Base-by-base conservation (phyloP, 345 rosid genomes). In the Boechera divaricarpa region DNA sequence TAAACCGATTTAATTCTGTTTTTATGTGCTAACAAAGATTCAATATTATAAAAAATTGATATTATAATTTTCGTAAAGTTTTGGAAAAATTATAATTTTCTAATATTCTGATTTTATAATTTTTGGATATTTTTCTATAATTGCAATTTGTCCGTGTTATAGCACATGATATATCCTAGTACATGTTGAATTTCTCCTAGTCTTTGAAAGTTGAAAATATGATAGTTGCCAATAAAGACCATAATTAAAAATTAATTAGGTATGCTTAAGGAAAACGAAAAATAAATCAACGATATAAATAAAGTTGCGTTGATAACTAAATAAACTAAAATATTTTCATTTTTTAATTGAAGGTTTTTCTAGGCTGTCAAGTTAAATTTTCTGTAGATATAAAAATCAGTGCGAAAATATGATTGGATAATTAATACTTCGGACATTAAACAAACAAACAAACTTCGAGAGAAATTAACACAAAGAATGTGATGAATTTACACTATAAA, bases 401-500 rank as follows among this genome's bases (percentile, higher is more conserved):
- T 28, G 29, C 29, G 29, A 28, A 28, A 28, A 28, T 24, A 13
- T 11, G 47, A 24, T 52, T 38, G 10, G 21, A 2, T 67, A 51
- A 28, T 11, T 16, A 10, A 47, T 5, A 15, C 5, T 29, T 47
- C 2, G 29, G 29, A 72, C n/a, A 72, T 2, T 60, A 16, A 51
- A 15, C 41, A 11, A 33, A 48, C 1, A 36, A 35, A 21, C 4
- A 6, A n/a, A 2, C 2, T 39, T 39, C 11, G 45, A 42, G 24
- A 73, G 4, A 66, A 54, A 8, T 18, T 7, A 24, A 29, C 10
- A 56, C 54, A 16, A 58, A 48, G 18, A 75, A 48, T 38, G 26
- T 10, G 41, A 75, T 58, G 65, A 67, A 75, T 58, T 60, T 76
- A 68, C 74, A 39, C 74, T 69, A 76, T 68, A 51, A n/a, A 69